These are phyloP conservation scores for Suillus ampliporus DNA, from an alignment of 768 basidiomycete genomes.

Conservation along the genomic window DNA sequence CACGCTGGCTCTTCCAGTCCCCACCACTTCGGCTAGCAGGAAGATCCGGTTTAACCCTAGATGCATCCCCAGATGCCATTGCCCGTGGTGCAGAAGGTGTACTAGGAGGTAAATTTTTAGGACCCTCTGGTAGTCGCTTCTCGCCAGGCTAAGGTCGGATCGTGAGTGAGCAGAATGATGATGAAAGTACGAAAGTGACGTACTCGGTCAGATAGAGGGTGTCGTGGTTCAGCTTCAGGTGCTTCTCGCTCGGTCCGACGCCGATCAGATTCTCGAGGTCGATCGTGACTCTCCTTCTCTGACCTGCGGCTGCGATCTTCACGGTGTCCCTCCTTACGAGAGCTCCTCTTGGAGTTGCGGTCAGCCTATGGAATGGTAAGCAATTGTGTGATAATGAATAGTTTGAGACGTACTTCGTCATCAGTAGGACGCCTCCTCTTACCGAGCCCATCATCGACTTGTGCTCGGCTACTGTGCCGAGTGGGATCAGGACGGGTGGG, in stretches of 20 bases:
- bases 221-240: conserved; percentile 54
- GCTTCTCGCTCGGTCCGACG: conserved; percentile 67
- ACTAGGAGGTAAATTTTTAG: conserved; percentile 57
- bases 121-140: conserved; percentile 61
- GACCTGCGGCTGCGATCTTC: conserved; percentile 74
- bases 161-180: conserved; percentile 15
- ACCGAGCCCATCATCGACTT: conserved; percentile 69
- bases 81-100: conserved; percentile 76
- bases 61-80: conserved; percentile 58
- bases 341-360: conserved; percentile 78
- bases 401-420: conserved; percentile 61
- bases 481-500: conserved; percentile 65
- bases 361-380: conserved; percentile 56
- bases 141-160: conserved; percentile 48
- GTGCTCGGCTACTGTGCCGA: conserved; percentile 55
- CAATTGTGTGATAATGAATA: conserved; percentile 9
- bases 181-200: conserved; percentile 19
- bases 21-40: conserved; percentile 47
- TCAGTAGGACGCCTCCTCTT: conserved; percentile 73
- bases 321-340: conserved; percentile 77
- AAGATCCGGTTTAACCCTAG: conserved; percentile 49
- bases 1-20: conserved; percentile 53
- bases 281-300: conserved; percentile 74
- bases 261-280: conserved; percentile 70
- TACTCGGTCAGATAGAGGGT: conserved; percentile 67